Evolutionary conservation across 2,329 filamentous ascomycete species (phyloP).

Genomic region (Trichoderma arundinaceum): DNA sequence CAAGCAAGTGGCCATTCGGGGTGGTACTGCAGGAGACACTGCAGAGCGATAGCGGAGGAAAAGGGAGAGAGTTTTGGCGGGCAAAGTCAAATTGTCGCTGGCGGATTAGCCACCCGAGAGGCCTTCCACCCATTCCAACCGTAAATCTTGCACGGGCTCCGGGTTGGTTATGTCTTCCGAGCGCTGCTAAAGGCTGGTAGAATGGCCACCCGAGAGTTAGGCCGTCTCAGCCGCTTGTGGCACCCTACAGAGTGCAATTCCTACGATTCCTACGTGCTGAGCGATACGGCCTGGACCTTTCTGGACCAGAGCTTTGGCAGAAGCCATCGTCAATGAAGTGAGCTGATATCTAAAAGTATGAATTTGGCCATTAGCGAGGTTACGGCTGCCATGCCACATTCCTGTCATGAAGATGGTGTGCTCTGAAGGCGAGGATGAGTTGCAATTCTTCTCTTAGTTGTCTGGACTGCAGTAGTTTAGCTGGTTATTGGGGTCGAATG

Average conservation of each 20-base stretch:
- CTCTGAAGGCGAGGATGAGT: neutral
- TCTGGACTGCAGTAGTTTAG: neutral
- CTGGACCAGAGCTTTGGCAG: neutral
- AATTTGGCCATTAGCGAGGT: neutral
- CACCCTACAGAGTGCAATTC: neutral
- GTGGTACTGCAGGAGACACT: slow-evolving; percentile 6
- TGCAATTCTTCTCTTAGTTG: neutral
- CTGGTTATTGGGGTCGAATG: neutral
- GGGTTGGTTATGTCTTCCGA: neutral
- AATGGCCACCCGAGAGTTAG: slow-evolving; percentile 6
- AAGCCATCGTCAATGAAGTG: neutral
- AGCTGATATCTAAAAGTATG: neutral
- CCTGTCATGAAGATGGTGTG: neutral
- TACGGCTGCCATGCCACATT: neutral
- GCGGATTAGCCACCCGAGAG: slow-evolving; percentile 13
- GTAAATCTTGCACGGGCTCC: neutral
- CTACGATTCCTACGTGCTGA: neutral
- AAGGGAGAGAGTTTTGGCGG: slow-evolving; percentile 3
- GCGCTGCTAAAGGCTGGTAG: neutral
- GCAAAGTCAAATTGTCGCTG: slow-evolving; percentile 15
- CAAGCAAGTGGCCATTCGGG: neutral
- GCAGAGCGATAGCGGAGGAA: slow-evolving; percentile 24
- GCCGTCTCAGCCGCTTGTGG: slow-evolving; percentile 3
- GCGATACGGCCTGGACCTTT: neutral
- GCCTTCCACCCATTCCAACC: slow-evolving; percentile 8